Conservation (phyloP, 768 basidiomycete genomes). For the Xerocomus brunneocitrinus region DNA sequence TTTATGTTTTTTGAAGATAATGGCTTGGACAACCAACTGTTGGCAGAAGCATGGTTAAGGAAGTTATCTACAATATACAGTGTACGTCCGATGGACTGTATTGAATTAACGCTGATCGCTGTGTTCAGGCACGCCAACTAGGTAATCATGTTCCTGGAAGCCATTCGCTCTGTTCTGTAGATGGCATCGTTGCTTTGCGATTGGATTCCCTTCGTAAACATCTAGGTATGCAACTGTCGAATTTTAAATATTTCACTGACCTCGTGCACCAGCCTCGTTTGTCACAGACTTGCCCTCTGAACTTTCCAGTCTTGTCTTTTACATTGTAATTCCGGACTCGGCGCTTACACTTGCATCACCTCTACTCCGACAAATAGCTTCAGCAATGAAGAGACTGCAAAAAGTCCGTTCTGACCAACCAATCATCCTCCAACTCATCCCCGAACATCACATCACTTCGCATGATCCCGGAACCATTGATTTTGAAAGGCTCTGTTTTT, state of each 20-base stretch:
- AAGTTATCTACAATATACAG: constrained; percentile 50
- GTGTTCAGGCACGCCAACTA: constrained; percentile 52
- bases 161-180: constrained; percentile 40
- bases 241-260: neutral
- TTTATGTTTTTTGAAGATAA: constrained; percentile 69
- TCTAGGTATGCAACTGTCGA: constrained; percentile 39
- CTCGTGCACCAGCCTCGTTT: constrained; percentile 42
- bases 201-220: constrained; percentile 71
- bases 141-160: constrained; percentile 55
- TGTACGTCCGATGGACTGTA: constrained; percentile 38
- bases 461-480: constrained; percentile 18
- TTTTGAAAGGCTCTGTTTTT: constrained; percentile 51
- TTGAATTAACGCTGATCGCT: constrained; percentile 9
- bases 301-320: constrained; percentile 52
- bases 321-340: constrained; percentile 59
- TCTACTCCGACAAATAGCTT: constrained; percentile 64
- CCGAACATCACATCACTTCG: constrained; percentile 54
- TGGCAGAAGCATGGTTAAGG: constrained; percentile 58
- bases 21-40: constrained; percentile 40
- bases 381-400: constrained; percentile 53
- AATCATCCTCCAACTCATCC: constrained; percentile 69
- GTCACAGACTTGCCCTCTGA: constrained; percentile 39
- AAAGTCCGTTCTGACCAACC: constrained; percentile 44
- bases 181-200: constrained; percentile 59
- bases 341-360: constrained; percentile 62